These are phyloP conservation scores for Candida michaelii DNA, from an alignment of 805 yeast species.

Conservation along the genomic window DNA sequence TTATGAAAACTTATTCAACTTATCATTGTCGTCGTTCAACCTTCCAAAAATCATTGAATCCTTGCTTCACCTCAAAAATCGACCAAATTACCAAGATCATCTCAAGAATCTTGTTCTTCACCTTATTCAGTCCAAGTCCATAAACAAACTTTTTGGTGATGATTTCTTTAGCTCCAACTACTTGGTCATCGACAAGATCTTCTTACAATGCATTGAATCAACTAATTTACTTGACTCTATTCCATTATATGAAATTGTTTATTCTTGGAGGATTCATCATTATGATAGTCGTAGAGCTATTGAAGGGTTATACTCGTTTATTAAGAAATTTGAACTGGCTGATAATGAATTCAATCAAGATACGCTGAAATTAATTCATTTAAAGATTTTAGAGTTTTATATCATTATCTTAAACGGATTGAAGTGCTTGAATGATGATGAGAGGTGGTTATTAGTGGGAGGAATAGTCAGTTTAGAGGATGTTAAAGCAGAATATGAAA, in stretches of 20 bases:
- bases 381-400: slow-evolving; percentile 42
- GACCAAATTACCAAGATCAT: not conserved
- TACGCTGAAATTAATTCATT: slow-evolving; percentile 29
- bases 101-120: slow-evolving; percentile 27
- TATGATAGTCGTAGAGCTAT: slow-evolving; percentile 39
- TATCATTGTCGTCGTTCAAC: slow-evolving; percentile 8
- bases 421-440: slow-evolving; percentile 34
- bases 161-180: slow-evolving; percentile 24
- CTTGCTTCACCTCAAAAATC: not conserved
- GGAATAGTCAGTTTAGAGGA: slow-evolving; percentile 28
- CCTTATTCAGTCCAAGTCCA: slow-evolving; percentile 23
- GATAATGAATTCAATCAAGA: slow-evolving; percentile 7
- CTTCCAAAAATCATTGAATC: slow-evolving; percentile 2
- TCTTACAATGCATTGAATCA: slow-evolving; percentile 30
- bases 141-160: slow-evolving; percentile 23
- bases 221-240: slow-evolving; percentile 29
- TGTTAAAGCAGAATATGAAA: slow-evolving; percentile 29
- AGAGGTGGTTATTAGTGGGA: slow-evolving; percentile 35
- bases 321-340: slow-evolving; percentile 33
- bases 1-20: slow-evolving; percentile 11
- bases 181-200: slow-evolving; percentile 32
- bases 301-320: slow-evolving; percentile 39
- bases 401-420: slow-evolving; percentile 41
- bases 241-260: slow-evolving; percentile 36
- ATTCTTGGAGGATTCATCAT: slow-evolving; percentile 39